These are phyloP conservation scores for Eleusine indica DNA, from an alignment of 176 grass and related monocot species.

Conservation along the genomic window DNA sequence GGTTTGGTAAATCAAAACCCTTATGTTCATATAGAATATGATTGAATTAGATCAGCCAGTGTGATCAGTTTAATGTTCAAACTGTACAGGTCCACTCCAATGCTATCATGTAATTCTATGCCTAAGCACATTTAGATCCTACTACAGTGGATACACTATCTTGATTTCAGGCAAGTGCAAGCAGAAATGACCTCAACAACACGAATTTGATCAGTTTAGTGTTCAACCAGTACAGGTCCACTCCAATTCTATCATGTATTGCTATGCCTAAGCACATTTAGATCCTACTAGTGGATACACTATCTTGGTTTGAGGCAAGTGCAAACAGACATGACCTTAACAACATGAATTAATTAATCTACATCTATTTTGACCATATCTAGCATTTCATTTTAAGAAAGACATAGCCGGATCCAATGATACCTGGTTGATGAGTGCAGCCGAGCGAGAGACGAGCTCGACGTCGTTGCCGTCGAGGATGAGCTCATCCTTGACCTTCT, in stretches of 20 bases:
- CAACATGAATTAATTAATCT: neutral
- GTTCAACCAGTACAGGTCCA: no score
- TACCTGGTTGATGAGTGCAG: slow-evolving; percentile 93
- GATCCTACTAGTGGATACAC: neutral
- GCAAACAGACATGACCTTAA: neutral
- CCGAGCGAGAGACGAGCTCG: slow-evolving; percentile 82
- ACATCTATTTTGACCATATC: neutral
- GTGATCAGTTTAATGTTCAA: no score
- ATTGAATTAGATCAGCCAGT: no score
- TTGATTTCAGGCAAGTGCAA: neutral
- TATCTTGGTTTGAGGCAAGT: neutral
- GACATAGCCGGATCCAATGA: neutral
- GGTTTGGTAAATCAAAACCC: no score
- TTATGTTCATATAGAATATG: no score
- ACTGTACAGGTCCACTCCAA: no score
- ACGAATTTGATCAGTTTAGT: no score
- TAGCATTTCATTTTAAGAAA: neutral
- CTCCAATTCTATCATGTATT: neutral
- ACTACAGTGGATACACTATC: neutral
- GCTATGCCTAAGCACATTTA: neutral
- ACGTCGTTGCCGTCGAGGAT: slow-evolving; percentile 85
- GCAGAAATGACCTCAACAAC: neutral
- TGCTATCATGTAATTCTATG: neutral
- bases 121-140: neutral
- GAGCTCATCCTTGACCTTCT: slow-evolving; percentile 98